Percentiles rank a stretch among this genome's conserved stretches.
phyloP scores from a whole-genome alignment of 768 basidiomycete species.

The Fibroporia radiculosa region DNA sequence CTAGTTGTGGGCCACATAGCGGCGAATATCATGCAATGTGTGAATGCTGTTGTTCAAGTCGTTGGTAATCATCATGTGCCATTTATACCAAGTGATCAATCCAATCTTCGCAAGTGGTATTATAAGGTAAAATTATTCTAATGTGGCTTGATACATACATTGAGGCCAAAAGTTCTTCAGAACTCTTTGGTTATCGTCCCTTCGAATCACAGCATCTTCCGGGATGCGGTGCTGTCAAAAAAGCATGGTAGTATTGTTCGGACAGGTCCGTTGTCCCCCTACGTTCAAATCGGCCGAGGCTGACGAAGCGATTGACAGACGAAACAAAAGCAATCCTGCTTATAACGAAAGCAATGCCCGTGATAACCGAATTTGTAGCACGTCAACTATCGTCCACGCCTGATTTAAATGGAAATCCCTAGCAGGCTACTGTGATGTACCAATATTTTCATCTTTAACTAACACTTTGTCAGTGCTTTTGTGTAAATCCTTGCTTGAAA shows the following conservation, averaged over 20 bases:
- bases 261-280: conserved; percentile 39
- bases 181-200: conserved; percentile 69
- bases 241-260: conserved; percentile 59
- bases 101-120: conserved; percentile 67
- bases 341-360: conserved; percentile 58
- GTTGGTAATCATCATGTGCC: conserved; percentile 58
- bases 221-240: conserved; percentile 35
- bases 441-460: not conserved
- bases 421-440: too few species aligned
- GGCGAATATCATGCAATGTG: conserved; percentile 47
- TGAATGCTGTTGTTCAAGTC: conserved; percentile 73
- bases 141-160: not conserved
- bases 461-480: conserved; percentile 1
- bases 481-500: not conserved
- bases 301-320: conserved; percentile 30
- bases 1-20: conserved; percentile 23
- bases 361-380: conserved; percentile 49
- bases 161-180: conserved; percentile 28
- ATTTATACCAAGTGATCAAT: conserved; percentile 42
- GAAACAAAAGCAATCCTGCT: conserved; percentile 70
- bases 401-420: not conserved
- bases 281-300: not conserved
- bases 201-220: conserved; percentile 44
- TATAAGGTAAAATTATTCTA: conserved; percentile 38
- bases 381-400: conserved; percentile 2